Evolutionary conservation across 345 rosid genomes (phyloP), one percentile per base, ranked within the genome.

Genomic region (Aurinia saxatilis): DNA sequence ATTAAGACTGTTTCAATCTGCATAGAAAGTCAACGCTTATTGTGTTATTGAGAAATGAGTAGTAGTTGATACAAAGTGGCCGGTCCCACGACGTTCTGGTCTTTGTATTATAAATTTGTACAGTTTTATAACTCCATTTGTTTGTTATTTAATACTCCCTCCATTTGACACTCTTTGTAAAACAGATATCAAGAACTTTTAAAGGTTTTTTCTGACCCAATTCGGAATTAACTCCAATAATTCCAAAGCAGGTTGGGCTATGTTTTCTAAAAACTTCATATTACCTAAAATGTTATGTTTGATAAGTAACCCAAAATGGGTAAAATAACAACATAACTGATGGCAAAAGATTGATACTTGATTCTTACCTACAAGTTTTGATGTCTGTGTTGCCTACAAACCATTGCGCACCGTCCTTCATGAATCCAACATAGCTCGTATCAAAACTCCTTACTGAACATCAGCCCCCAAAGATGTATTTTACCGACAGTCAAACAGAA

Each of bases 341-440:
- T 42, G 12, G 12, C 7, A 45, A 35, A 45, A 48, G 17, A n/a
- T 49, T 8, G 3, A 56, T 2, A 10, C 15, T 42, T 25, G 39
- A 46, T 62, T 8, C 49, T 63, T 71, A 92, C 93, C 98, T 5
- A 92, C 78, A 42, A 92, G 77, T 72, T 87, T n/a, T 92, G 78
- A 92, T 79, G 75, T 87, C 91, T 1, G 98, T 89, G 64, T 89
- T 85, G 33, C 87, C 90, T 16, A 85, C 89, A 83, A 92, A 78
- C 95, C 96, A 92, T 27, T 81, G 81, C 5, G 95, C 95, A 4
- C 91, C 98, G 29, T 92, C 98, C 53, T 59, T 75, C 77, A 76
- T 83, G 67, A 92, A 92, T 16, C 95, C 98, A 8, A 82, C 93
- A 38, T 78, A 87, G 82, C 93, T 87, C 50, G 91, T 74, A 73